Evolutionary conservation across 306 rosid species (phyloP).

Genomic region (Castanopsis chinensis): DNA sequence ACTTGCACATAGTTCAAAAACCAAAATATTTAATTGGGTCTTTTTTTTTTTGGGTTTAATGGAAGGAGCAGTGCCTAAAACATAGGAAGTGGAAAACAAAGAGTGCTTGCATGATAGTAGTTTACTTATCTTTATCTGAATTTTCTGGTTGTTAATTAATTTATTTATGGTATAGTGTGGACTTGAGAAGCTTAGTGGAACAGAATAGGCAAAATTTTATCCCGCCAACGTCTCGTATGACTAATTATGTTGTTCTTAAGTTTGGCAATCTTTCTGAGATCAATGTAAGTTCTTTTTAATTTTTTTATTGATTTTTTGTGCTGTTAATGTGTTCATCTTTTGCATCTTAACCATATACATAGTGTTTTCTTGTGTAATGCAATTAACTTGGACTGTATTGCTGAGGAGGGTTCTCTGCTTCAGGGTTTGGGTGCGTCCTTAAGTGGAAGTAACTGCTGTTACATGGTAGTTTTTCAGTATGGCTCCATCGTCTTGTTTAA

Average conservation of each 20-base stretch:
- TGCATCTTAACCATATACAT: neutral
- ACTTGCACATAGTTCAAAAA: too few relatives aligned
- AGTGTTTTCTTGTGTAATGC: neutral
- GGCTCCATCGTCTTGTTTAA: conserved; percentile 93
- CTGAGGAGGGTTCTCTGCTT: conserved; percentile 26
- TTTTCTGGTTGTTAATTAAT: neutral
- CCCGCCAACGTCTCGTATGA: conserved; percentile 86
- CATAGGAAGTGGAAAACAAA: neutral
- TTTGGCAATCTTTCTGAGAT: conserved; percentile 63
- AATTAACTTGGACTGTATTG: conserved; percentile 4
- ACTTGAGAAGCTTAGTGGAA: conserved; percentile 87
- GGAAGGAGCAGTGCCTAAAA: too few relatives aligned
- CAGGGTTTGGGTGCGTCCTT: conserved; percentile 66
- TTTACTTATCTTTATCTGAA: neutral
- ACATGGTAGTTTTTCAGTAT: conserved; percentile 94
- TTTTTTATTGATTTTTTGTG: neutral
- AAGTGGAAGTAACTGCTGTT: conserved; percentile 70
- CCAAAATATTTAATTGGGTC: too few relatives aligned
- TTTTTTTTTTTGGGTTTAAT: too few relatives aligned
- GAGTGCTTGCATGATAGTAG: neutral
- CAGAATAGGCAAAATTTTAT: conserved; percentile 81
- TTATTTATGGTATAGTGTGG: conserved; percentile 63
- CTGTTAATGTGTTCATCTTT: neutral
- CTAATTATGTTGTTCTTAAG: conserved; percentile 82
- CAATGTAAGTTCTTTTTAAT: conserved; percentile 40